Percentiles rank a stretch among this genome's conserved stretches.
phyloP scores from a whole-genome alignment of 2,329 filamentous ascomycete species.

The Ceratocystis harringtonii region DNA sequence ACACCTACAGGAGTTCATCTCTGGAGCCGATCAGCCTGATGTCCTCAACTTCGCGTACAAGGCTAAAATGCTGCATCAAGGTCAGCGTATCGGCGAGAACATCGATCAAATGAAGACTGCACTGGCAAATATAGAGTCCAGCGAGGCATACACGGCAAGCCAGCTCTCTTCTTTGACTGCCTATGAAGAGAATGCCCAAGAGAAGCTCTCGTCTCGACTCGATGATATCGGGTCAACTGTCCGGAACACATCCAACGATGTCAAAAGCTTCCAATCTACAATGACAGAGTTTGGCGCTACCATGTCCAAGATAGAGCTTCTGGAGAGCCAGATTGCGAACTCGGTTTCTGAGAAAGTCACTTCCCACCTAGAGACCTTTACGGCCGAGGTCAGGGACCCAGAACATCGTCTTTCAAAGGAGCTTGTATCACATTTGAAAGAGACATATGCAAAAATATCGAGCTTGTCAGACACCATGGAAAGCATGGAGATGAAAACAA shows the following conservation, averaged over 20 bases:
- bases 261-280: slow-evolving; percentile 12
- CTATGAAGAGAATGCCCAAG: neutral
- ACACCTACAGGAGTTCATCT: slow-evolving; percentile 10
- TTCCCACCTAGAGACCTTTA: neutral
- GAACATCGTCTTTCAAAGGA: slow-evolving; percentile 11
- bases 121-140: slow-evolving; percentile 12
- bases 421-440: slow-evolving; percentile 9
- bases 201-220: slow-evolving; percentile 9
- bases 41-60: slow-evolving; percentile 15
- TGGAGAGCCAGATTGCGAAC: slow-evolving; percentile 1
- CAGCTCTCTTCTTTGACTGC: slow-evolving; percentile 10
- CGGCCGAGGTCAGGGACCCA: neutral
- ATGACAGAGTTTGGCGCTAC: slow-evolving; percentile 4
- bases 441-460: slow-evolving; percentile 5
- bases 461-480: slow-evolving; percentile 7
- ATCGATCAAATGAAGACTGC: slow-evolving; percentile 13
- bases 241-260: neutral
- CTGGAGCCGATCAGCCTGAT: slow-evolving; percentile 7
- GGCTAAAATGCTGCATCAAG: slow-evolving; percentile 12
- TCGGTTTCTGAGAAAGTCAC: neutral
- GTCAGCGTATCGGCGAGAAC: neutral
- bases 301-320: slow-evolving; percentile 8
- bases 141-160: slow-evolving; percentile 9
- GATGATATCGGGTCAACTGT: slow-evolving; percentile 7
- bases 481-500: slow-evolving; percentile 8